These are phyloP conservation scores for Penicillium silybi DNA, from an alignment of 495 filamentous ascomycete genomes.

Conservation along the genomic window DNA sequence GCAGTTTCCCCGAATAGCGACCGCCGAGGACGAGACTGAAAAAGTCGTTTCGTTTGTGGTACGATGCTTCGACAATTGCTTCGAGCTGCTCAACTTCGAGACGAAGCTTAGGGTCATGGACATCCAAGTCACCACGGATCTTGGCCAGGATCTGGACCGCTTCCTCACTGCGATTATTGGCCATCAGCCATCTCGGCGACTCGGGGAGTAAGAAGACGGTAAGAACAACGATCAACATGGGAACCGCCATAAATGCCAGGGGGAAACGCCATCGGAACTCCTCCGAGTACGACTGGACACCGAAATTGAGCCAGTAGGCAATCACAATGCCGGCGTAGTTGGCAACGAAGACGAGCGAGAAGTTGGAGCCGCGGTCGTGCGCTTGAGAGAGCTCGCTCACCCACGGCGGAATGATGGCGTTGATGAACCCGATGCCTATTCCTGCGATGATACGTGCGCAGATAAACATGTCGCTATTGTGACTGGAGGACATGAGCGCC, in stretches of 20 bases:
- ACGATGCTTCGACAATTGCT: constrained; percentile 5
- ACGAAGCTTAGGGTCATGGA: constrained; percentile 1
- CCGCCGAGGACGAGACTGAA: constrained; percentile 3
- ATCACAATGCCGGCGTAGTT: constrained; percentile 47
- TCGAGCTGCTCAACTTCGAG: constrained; percentile 3
- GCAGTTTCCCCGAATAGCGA: constrained; percentile 6
- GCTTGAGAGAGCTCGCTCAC: constrained; percentile 35
- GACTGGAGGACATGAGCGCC: constrained; percentile 36
- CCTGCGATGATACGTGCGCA: constrained; percentile 36
- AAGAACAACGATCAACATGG: constrained; percentile 36
- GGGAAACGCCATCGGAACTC: constrained; percentile 46
- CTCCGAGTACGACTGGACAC: constrained; percentile 13
- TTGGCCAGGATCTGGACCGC: constrained; percentile 26
- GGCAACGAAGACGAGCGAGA: constrained; percentile 34
- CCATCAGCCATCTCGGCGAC: constrained; percentile 44
- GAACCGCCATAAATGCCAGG: constrained; percentile 39
- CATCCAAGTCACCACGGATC: constrained; percentile 6
- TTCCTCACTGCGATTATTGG: constrained; percentile 25
- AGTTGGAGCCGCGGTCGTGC: constrained; percentile 28
- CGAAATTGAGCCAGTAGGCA: constrained; percentile 33
- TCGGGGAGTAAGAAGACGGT: constrained; percentile 54
- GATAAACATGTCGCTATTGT: constrained; percentile 37
- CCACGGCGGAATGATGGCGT: constrained; percentile 39
- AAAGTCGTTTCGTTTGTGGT: constrained; percentile 8
- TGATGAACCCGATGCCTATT: constrained; percentile 34